Evolutionary conservation across 2,329 filamentous ascomycete genomes (phyloP), one percentile per base, ranked within the genome.

Genomic region (Penicillium sp.): DNA sequence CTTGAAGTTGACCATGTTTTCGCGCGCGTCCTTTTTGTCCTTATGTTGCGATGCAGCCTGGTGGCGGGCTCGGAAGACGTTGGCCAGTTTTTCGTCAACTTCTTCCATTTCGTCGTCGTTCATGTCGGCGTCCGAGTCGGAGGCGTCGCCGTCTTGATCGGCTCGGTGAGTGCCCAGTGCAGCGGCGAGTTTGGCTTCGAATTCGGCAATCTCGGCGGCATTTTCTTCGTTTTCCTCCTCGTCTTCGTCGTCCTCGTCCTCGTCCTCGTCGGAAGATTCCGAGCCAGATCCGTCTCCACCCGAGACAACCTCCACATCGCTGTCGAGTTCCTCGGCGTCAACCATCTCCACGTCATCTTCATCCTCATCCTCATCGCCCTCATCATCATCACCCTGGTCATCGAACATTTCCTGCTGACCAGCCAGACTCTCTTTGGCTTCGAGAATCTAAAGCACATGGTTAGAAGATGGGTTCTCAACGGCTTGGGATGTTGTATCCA

Each of bases 51-150:
- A 84, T 1, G 75, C 73, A 12, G 74, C 74, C 66, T 88, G 84
- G 55, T 80, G 81, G 42, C 84, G 83, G 56, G 90, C 84, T 56
- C 84, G 83, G 76, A 97, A 94, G 52, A 96, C 88, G 54, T 88
- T 87, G 43, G 84, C 82, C 4, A 98, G 81, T 63, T 91, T 85
- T 9, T 80, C 80, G 61, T 97, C 91, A 12, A 97, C 75, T 3
- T 84, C 84, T 71, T 95, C 84, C 93, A 97, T 97, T 65, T 95
- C 86, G 13, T 91, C 90, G 70, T 97, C 91, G 52, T 89, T 86
- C 90, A 98, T 95, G 68, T 95, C 88, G 3, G 80, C 94, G 67
- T 95, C 88, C 2, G 80, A 83, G 51, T 80, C 80, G 9, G 76
- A 76, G 8, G 78, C 71, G 52, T 83, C 79, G 45, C 66, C 54